Percentiles rank a stretch among this genome's conserved stretches.
Evolutionary conservation across 345 rosid species (phyloP).

Genomic region (Orychophragmus violaceus): DNA sequence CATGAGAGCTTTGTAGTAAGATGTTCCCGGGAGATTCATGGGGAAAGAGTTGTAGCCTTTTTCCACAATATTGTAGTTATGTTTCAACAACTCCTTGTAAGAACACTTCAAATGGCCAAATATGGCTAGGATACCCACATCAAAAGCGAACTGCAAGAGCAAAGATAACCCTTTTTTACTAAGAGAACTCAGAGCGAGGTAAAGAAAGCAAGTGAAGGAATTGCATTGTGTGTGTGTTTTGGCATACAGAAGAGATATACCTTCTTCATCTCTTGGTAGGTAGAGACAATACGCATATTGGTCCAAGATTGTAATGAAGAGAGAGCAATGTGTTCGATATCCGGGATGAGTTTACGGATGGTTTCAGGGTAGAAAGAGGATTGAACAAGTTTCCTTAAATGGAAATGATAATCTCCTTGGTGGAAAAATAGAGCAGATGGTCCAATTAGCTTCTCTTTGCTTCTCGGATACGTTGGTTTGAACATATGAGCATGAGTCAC

Average conservation of each 20-base stretch:
- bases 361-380: conserved; percentile 48
- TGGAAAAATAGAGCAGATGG: conserved; percentile 77
- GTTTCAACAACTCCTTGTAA: conserved; percentile 45
- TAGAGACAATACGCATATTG: conserved; percentile 36
- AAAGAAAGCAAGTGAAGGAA: neutral
- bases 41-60: conserved; percentile 90
- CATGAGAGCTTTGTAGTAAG: conserved; percentile 58
- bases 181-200: neutral
- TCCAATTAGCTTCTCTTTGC: conserved; percentile 82
- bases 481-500: conserved; percentile 70
- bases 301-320: conserved; percentile 57
- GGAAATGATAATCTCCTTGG: conserved; percentile 63
- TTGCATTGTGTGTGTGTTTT: conserved; percentile 1
- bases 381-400: conserved; percentile 66
- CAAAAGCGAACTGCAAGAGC: conserved; percentile 57
- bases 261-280: conserved; percentile 79
- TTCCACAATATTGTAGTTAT: conserved; percentile 57
- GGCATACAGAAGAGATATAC: conserved; percentile 20
- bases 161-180: neutral
- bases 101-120: conserved; percentile 56
- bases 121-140: conserved; percentile 64
- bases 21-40: conserved; percentile 58
- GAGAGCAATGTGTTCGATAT: conserved; percentile 47
- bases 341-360: conserved; percentile 51
- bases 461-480: conserved; percentile 84